These are phyloP conservation scores for Fraxinus floribunda DNA, from an alignment of 305 asterid species.

Conservation along the genomic window DNA sequence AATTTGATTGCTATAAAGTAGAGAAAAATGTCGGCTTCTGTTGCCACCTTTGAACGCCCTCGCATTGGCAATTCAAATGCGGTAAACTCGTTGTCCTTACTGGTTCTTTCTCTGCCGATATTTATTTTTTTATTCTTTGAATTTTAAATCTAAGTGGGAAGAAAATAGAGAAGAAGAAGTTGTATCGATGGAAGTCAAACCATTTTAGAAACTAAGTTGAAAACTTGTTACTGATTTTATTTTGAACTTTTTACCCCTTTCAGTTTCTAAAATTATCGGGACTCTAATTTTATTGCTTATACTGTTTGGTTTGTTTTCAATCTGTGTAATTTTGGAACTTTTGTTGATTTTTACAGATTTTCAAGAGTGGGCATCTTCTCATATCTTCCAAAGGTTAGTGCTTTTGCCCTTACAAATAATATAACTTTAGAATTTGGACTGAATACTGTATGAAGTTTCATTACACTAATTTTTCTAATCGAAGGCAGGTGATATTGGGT, in stretches of 20 bases:
- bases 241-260: background rate
- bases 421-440: conserved; percentile 13
- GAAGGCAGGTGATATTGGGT: background rate
- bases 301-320: conserved; percentile 11
- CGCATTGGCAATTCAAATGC: conserved; percentile 74
- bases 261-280: background rate
- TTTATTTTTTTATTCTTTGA: background rate
- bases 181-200: conserved; percentile 33
- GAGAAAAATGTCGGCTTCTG: conserved; percentile 70
- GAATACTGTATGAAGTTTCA: background rate
- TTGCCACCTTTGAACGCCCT: conserved; percentile 86
- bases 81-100: conserved; percentile 41
- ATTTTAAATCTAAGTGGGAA: conserved; percentile 8
- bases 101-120: conserved; percentile 4
- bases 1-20: conserved; percentile 20
- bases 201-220: conserved; percentile 18
- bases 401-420: conserved; percentile 7
- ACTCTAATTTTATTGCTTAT: background rate
- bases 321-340: conserved; percentile 1
- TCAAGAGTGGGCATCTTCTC: conserved; percentile 83
- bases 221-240: conserved; percentile 10
- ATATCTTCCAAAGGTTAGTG: conserved; percentile 93
- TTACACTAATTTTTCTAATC: background rate
- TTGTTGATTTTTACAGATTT: conserved; percentile 57
- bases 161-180: conserved; percentile 7